Conservation (phyloP, 768 basidiomycete genomes). For the Ephemerocybe angulata region DNA sequence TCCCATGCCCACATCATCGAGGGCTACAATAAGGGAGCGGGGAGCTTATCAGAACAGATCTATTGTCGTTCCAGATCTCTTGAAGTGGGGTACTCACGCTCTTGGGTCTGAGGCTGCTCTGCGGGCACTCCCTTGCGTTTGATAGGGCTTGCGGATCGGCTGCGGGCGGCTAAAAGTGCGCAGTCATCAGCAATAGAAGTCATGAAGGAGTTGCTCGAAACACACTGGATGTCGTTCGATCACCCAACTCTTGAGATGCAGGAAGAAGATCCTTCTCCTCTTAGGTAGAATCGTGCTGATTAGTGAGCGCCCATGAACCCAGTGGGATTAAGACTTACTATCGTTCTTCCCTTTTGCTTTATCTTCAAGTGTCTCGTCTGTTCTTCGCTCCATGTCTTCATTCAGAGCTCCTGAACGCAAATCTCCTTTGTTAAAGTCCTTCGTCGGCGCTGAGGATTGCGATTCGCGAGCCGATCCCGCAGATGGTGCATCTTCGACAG, state of each 20-base stretch:
- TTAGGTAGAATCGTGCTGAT: no score
- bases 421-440: not conserved
- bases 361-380: not conserved
- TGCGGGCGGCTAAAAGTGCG: not conserved
- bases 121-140: not conserved
- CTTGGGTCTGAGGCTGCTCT: not conserved
- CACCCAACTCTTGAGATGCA: no score
- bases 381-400: not conserved
- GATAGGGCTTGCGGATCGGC: not conserved
- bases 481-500: not conserved
- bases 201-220: no score
- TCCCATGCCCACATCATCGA: not conserved
- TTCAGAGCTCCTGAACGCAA: not conserved
- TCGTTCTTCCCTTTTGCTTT: not conserved
- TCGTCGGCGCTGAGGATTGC: not conserved
- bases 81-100: not conserved
- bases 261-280: no score
- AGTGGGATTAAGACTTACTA: not conserved
- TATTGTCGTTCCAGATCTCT: not conserved
- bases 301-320: not conserved
- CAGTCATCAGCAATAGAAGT: no score
- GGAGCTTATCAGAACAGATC: not conserved
- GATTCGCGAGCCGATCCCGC: not conserved
- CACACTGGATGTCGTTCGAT: no score
- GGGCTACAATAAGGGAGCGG: not conserved